Conservation (phyloP, 2,329 filamentous ascomycete genomes). For the Penicillium sumatraense region DNA sequence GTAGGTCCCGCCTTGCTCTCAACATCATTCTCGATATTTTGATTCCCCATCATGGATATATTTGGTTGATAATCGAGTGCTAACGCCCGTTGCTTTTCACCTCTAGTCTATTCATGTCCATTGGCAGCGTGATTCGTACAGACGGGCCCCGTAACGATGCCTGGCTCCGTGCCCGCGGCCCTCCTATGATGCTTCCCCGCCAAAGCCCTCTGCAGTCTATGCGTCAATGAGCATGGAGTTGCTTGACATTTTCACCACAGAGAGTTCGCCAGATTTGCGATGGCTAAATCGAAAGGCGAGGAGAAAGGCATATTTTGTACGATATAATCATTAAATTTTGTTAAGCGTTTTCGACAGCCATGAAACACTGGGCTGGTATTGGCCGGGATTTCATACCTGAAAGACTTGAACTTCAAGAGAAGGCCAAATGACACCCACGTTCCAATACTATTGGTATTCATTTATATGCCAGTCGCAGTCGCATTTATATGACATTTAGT, state of each 20-base stretch:
- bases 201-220: constrained; percentile 40
- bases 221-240: constrained; percentile 33
- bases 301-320: constrained; percentile 37
- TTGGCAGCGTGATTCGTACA: constrained; percentile 93
- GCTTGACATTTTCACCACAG: constrained; percentile 6
- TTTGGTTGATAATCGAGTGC: neutral
- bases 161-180: constrained; percentile 74
- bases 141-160: constrained; percentile 80
- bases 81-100: constrained; percentile 39
- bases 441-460: no score
- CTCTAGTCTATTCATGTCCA: constrained; percentile 88
- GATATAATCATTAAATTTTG: constrained; percentile 30
- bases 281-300: constrained; percentile 18
- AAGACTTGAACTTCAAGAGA: neutral
- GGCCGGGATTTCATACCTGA: neutral
- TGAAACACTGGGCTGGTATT: neutral
- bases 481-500: no score
- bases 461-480: constrained; percentile 7
- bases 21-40: neutral
- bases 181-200: constrained; percentile 70
- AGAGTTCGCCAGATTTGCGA: constrained; percentile 23
- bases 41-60: neutral
- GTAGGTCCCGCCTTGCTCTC: constrained; percentile 55
- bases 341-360: constrained; percentile 17
- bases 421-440: neutral